Conservation (phyloP, 371 early-diverging fungal genomes). For the Rhizopus stolonifer region DNA sequence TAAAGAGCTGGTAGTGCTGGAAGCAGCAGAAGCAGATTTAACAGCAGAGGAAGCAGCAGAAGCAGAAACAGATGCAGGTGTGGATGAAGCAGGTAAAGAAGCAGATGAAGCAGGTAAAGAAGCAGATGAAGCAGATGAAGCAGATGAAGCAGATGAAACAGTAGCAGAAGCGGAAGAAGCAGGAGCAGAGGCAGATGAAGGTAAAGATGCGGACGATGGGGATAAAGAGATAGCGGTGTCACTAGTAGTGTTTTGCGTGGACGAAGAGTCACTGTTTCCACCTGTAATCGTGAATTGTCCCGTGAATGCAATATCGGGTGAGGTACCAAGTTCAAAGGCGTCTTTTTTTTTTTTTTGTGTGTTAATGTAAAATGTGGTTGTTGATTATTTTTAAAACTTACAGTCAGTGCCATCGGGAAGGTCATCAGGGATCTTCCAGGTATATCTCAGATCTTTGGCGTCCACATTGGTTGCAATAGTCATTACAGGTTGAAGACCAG, state of each 20-base stretch:
- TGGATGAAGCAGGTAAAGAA: too few species aligned
- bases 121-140: conserved; percentile 20
- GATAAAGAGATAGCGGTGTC: conserved; percentile 13
- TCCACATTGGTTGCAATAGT: conserved; percentile 35
- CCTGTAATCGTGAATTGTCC: conserved; percentile 50
- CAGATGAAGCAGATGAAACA: background rate
- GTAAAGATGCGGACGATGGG: background rate
- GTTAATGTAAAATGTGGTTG: background rate
- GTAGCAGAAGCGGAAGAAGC: background rate
- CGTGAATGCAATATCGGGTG: conserved; percentile 52
- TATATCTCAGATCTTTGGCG: conserved; percentile 22
- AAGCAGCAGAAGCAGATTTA: background rate
- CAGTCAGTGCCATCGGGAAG: conserved; percentile 31
- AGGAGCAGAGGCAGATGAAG: conserved; percentile 3
- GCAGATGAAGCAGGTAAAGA: conserved; percentile 18
- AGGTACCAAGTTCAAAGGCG: conserved; percentile 47
- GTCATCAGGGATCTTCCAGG: conserved; percentile 34
- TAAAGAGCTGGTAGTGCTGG: background rate
- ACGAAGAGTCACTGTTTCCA: conserved; percentile 14
- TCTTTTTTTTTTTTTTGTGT: conserved; percentile 23
- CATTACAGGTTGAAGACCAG: conserved; percentile 26
- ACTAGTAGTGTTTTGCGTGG: conserved; percentile 9
- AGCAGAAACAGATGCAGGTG: too few species aligned
- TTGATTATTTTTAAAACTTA: conserved; percentile 15
- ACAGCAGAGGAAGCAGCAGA: conserved; percentile 12